phyloP scores from a whole-genome alignment of 1,139 yeast species.

The Protomyces inouyei region DNA sequence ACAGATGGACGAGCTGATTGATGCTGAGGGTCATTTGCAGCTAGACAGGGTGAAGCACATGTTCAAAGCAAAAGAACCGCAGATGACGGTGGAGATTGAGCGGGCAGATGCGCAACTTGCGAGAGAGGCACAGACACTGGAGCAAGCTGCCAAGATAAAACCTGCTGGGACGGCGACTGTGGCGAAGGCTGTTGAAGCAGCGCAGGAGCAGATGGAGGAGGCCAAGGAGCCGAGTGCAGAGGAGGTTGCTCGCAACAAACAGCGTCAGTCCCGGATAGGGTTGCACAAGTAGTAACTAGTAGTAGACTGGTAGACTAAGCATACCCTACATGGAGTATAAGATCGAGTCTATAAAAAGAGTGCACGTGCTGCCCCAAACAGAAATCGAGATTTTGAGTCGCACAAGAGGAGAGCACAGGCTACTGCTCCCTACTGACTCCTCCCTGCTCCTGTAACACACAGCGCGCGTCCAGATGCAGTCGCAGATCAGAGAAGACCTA shows the following conservation, averaged over 20 bases:
- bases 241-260: not conserved
- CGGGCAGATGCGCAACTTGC: constrained; percentile 13
- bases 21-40: constrained; percentile 2
- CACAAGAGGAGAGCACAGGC: too few species aligned
- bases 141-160: not conserved
- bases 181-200: not conserved
- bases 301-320: too few species aligned
- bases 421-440: too few species aligned
- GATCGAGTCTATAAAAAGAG: too few species aligned
- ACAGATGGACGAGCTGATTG: constrained; percentile 1
- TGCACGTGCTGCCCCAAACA: too few species aligned
- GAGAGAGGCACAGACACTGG: constrained; percentile 1
- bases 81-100: constrained; percentile 17
- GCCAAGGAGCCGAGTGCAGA: not conserved
- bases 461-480: constrained; percentile 5
- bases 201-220: not conserved
- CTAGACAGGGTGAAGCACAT: not conserved
- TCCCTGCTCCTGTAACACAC: too few species aligned
- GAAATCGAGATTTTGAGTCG: too few species aligned
- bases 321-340: too few species aligned
- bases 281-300: constrained; percentile 8
- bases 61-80: constrained; percentile 2
- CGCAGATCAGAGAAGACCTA: constrained; percentile 24
- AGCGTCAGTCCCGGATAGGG: constrained; percentile 7
- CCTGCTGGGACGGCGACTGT: not conserved